A percentile compares a stretch with the other conserved stretches of the same genome.
These are phyloP conservation scores for Tolypocladium sp. DNA, from an alignment of 2,329 filamentous ascomycete species.

Conservation along the genomic window DNA sequence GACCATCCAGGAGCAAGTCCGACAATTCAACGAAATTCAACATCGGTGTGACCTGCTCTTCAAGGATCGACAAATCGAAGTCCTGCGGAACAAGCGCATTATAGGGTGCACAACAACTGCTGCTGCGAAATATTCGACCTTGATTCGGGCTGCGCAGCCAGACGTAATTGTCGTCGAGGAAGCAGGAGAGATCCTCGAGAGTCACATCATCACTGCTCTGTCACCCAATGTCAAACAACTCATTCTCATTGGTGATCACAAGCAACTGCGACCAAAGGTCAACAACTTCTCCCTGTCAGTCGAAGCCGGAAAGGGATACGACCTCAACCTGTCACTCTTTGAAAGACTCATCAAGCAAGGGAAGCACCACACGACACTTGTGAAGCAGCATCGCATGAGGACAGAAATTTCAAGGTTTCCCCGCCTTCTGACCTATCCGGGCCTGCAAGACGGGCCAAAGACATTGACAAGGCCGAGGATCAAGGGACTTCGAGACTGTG, in stretches of 20 bases:
- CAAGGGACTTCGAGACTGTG: slow-evolving; percentile 46
- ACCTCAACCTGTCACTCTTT: slow-evolving; percentile 61
- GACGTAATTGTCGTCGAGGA: too few relatives aligned
- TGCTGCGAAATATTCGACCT: too few relatives aligned
- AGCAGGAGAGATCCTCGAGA: too few relatives aligned
- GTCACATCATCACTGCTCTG: too few relatives aligned
- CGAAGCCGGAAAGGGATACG: slow-evolving; percentile 50
- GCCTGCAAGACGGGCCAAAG: slow-evolving; percentile 43
- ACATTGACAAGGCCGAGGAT: slow-evolving; percentile 38
- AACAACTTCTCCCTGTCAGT: slow-evolving; percentile 51
- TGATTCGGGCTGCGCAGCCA: too few relatives aligned
- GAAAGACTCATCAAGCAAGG: slow-evolving; percentile 54
- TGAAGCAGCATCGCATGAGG: slow-evolving; percentile 58
- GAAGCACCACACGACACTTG: slow-evolving; percentile 42
- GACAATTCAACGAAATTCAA: too few relatives aligned
- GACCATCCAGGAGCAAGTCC: too few relatives aligned
- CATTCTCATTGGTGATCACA: slow-evolving; percentile 64
- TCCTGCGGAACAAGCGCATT: too few relatives aligned
- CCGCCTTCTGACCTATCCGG: slow-evolving; percentile 50
- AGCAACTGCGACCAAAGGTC: slow-evolving; percentile 61
- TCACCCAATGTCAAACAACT: slow-evolving; percentile 32
- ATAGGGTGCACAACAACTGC: too few relatives aligned
- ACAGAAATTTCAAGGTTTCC: slow-evolving; percentile 57
- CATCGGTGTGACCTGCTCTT: too few relatives aligned
- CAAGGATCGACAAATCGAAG: too few relatives aligned